These are phyloP conservation scores for Phaeosphaeriaceae sp. DNA, from an alignment of 2,329 filamentous ascomycete species.

Conservation along the genomic window DNA sequence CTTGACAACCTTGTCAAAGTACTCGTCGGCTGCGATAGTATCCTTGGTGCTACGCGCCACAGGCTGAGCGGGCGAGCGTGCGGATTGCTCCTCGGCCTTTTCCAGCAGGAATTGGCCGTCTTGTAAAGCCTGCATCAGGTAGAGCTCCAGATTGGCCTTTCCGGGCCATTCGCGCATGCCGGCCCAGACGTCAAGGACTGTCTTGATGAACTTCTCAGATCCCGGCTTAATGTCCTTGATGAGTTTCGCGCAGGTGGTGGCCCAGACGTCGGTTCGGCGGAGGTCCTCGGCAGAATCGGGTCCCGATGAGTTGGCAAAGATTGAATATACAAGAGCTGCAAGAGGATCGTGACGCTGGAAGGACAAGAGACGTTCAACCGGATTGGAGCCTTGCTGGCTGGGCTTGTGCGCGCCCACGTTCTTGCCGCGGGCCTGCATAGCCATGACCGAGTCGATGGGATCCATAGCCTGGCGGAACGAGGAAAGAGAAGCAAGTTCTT, in stretches of 20 bases:
- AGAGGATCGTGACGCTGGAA: conserved; percentile 90
- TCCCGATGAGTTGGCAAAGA: conserved; percentile 85
- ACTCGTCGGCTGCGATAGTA: conserved; percentile 83
- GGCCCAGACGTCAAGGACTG: conserved; percentile 87
- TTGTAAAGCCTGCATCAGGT: conserved; percentile 92
- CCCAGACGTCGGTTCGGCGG: conserved; percentile 85
- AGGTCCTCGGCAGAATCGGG: conserved; percentile 83
- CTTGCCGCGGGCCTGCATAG: conserved; percentile 66
- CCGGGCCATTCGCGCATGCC: conserved; percentile 89
- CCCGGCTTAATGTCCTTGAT: conserved; percentile 79
- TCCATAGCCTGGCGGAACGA: conserved; percentile 81
- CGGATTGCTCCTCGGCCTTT: conserved; percentile 76
- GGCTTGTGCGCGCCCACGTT: conserved; percentile 58
- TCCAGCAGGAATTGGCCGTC: conserved; percentile 91
- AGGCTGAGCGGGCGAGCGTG: conserved; percentile 73
- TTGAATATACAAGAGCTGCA: conserved; percentile 84
- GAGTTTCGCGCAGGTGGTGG: conserved; percentile 82
- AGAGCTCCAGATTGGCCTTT: conserved; percentile 88
- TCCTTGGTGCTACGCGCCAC: conserved; percentile 79
- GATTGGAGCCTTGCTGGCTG: conserved; percentile 63
- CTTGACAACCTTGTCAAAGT: conserved; percentile 82
- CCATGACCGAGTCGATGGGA: conserved; percentile 82
- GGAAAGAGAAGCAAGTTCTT: conserved; percentile 80
- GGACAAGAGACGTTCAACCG: conserved; percentile 83
- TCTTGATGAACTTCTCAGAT: conserved; percentile 81